Evolutionary conservation across 1,284 basidiomycete species (phyloP).

Genomic region (Flammula alnicola): DNA sequence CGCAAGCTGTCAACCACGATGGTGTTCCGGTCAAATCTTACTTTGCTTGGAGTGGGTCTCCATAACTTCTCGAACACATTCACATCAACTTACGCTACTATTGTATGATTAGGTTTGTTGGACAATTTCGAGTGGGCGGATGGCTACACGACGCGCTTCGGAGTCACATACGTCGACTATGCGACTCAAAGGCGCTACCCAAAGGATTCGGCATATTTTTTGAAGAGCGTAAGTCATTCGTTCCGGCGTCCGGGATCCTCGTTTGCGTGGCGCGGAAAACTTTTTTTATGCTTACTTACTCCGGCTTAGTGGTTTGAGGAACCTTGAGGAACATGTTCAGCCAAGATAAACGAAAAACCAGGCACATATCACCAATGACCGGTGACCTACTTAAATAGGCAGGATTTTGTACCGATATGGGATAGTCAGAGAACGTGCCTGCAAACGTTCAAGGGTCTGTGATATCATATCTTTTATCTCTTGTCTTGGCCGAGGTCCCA

Average conservation of each 20-base stretch:
- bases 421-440: too few relatives aligned
- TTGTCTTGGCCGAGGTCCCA: too few relatives aligned
- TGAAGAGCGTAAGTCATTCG: slow-evolving; percentile 41
- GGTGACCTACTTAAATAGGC: too few relatives aligned
- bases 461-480: too few relatives aligned
- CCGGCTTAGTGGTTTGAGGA: slow-evolving; percentile 19
- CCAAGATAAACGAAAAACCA: background rate
- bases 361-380: too few relatives aligned
- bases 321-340: slow-evolving; percentile 9
- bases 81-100: background rate
- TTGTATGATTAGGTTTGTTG: slow-evolving; percentile 49
- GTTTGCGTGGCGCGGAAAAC: background rate
- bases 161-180: slow-evolving; percentile 72
- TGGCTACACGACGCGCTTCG: slow-evolving; percentile 66
- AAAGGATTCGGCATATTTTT: slow-evolving; percentile 67
- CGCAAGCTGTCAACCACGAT: slow-evolving; percentile 65
- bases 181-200: slow-evolving; percentile 70
- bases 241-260: background rate
- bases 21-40: slow-evolving; percentile 71
- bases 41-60: slow-evolving; percentile 67
- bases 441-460: too few relatives aligned
- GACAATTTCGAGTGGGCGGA: slow-evolving; percentile 84
- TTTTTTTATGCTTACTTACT: background rate
- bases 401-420: too few relatives aligned
- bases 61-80: background rate